Conservation (phyloP, 1,284 basidiomycete genomes). For the Ganoderma sinense region DNA sequence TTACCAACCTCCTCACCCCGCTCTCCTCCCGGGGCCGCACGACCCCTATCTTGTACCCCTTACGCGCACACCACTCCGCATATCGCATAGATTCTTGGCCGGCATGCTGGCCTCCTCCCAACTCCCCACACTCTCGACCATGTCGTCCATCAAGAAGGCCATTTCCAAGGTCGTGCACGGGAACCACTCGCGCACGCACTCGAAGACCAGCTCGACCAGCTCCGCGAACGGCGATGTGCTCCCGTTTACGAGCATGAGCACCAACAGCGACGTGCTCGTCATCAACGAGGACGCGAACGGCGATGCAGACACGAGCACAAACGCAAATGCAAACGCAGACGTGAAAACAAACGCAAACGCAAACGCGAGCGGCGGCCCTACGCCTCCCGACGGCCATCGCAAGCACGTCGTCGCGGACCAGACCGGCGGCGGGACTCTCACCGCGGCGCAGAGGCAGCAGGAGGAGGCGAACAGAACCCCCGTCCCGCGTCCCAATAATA, state of each 20-base stretch:
- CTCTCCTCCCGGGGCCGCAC: background rate
- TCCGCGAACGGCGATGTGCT: conserved; percentile 17
- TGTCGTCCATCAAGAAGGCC: conserved; percentile 32
- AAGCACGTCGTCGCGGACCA: conserved; percentile 24
- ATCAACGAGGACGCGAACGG: conserved; percentile 19
- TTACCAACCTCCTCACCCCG: background rate
- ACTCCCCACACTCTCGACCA: conserved; percentile 5
- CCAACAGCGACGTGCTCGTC: background rate
- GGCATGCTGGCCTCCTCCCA: conserved; percentile 1
- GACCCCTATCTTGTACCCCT: background rate
- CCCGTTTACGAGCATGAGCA: conserved; percentile 3
- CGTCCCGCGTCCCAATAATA: background rate
- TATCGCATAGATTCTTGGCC: background rate
- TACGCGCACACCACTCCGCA: too few relatives aligned
- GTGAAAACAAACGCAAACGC: too few relatives aligned
- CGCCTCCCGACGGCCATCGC: conserved; percentile 19
- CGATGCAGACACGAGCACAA: too few relatives aligned
- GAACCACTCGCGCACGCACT: conserved; percentile 25
- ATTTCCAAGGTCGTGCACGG: conserved; percentile 30
- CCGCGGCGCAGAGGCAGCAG: conserved; percentile 18
- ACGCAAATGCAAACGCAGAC: too few relatives aligned
- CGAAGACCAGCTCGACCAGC: conserved; percentile 17
- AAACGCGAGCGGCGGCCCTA: background rate
- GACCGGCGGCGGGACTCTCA: conserved; percentile 22
- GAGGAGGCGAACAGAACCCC: conserved; percentile 16